Evolutionary conservation across 805 yeast genomes (phyloP).

Genomic region (Yamadazyma takamatsuzukensis): DNA sequence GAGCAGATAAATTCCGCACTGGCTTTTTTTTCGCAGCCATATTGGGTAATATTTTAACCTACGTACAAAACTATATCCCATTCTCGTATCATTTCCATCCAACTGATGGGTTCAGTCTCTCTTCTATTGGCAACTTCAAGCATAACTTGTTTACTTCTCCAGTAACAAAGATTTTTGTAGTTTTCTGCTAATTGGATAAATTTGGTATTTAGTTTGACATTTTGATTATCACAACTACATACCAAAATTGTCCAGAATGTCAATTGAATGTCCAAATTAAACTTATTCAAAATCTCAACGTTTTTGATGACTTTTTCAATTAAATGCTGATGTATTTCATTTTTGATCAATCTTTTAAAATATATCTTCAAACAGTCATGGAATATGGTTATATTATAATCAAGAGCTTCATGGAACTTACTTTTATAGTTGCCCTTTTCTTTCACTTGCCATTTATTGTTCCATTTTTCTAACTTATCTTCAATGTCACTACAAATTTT

Average conservation of each 20-base stretch:
- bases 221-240: slow-evolving; percentile 35
- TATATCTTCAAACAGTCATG: slow-evolving; percentile 44
- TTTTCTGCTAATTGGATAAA: slow-evolving; percentile 28
- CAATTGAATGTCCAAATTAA: slow-evolving; percentile 2
- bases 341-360: slow-evolving; percentile 45
- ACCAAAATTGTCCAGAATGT: slow-evolving; percentile 5
- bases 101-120: slow-evolving; percentile 36
- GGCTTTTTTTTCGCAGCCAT: not conserved
- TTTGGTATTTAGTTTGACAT: slow-evolving; percentile 22
- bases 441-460: slow-evolving; percentile 23
- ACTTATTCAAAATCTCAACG: slow-evolving; percentile 30
- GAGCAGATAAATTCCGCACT: not conserved
- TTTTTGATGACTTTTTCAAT: slow-evolving; percentile 32
- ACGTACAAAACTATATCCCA: slow-evolving; percentile 47
- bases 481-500: slow-evolving; percentile 52
- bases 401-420: slow-evolving; percentile 38
- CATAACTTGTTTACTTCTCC: slow-evolving; percentile 55
- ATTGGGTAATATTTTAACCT: slow-evolving; percentile 15
- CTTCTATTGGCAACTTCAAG: slow-evolving; percentile 49
- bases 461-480: slow-evolving; percentile 48
- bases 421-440: slow-evolving; percentile 25
- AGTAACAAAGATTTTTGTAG: slow-evolving; percentile 30
- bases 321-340: slow-evolving; percentile 29
- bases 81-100: slow-evolving; percentile 52
- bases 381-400: slow-evolving; percentile 34